Conservation (phyloP, 208 protist species). For the Acanthamoeba culbertsoni region DNA sequence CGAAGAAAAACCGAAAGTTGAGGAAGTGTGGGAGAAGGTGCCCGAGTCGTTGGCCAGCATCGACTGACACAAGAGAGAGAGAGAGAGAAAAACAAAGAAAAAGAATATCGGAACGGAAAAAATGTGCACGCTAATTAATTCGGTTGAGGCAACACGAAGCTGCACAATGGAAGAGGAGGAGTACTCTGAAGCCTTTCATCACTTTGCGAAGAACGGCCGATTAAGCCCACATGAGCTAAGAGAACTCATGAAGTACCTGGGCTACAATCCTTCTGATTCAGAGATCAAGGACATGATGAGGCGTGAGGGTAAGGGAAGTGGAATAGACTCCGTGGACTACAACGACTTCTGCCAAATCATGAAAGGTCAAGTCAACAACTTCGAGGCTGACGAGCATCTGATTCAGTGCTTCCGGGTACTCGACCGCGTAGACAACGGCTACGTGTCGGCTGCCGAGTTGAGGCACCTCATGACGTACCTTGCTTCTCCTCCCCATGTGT, state of each 20-base stretch:
- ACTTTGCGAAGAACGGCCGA: slow-evolving; percentile 28
- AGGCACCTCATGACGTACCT: slow-evolving; percentile 85
- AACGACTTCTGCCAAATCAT: slow-evolving; percentile 86
- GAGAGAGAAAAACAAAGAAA: background rate
- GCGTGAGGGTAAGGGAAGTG: slow-evolving; percentile 96
- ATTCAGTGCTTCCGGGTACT: slow-evolving; percentile 83
- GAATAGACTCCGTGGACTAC: slow-evolving; percentile 94
- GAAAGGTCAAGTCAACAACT: slow-evolving; percentile 74
- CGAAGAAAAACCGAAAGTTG: background rate
- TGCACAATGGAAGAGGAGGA: slow-evolving; percentile 51
- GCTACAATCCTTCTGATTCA: slow-evolving; percentile 64
- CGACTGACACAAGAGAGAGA: background rate
- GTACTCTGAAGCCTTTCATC: slow-evolving; percentile 50
- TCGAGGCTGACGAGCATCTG: slow-evolving; percentile 83
- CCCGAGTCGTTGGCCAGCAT: background rate
- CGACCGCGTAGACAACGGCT: slow-evolving; percentile 79
- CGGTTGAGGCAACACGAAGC: background rate
- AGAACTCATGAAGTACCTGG: slow-evolving; percentile 46
- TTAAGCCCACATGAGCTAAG: background rate
- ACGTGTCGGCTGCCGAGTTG: slow-evolving; percentile 86
- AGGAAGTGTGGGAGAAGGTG: background rate
- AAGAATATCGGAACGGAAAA: background rate
- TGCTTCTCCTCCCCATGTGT: background rate
- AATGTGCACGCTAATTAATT: background rate
- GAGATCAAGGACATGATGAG: slow-evolving; percentile 94